Percentiles rank a stretch among this genome's conserved stretches.
Conservation (phyloP, 306 rosid genomes). For the Ormosia semicastrata region DNA sequence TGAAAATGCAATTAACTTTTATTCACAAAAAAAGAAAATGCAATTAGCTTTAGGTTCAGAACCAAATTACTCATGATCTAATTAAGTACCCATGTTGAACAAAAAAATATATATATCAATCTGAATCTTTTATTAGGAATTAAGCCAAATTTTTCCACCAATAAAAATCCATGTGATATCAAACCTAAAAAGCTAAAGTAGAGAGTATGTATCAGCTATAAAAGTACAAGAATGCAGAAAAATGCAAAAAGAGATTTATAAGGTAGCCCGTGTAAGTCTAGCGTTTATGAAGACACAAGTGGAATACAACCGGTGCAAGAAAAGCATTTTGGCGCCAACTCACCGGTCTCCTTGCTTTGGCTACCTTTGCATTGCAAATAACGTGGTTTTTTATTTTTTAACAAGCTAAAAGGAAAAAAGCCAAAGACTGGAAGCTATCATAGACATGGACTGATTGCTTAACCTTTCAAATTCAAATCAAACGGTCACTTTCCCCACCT, state of each 20-base stretch:
- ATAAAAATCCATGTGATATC: background rate
- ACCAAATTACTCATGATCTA: background rate
- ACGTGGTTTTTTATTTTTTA: slow-evolving; percentile 6
- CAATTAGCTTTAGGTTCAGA: background rate
- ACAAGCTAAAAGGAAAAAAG: slow-evolving; percentile 30
- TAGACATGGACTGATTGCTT: slow-evolving; percentile 20
- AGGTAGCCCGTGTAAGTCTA: slow-evolving; percentile 2
- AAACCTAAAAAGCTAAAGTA: slow-evolving; percentile 4
- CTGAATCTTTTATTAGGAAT: background rate
- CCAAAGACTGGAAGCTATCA: slow-evolving; percentile 29
- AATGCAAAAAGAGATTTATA: background rate
- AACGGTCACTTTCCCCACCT: slow-evolving; percentile 61
- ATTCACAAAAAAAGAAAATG: background rate
- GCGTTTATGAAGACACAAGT: slow-evolving; percentile 3
- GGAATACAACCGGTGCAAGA: slow-evolving; percentile 32
- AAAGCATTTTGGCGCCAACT: slow-evolving; percentile 53
- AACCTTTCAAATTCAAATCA: slow-evolving; percentile 54
- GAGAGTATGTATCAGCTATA: slow-evolving; percentile 3
- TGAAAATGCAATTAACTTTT: background rate
- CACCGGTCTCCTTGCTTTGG: slow-evolving; percentile 24
- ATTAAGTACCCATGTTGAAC: background rate
- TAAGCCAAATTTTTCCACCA: background rate
- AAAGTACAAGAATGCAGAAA: slow-evolving; percentile 8
- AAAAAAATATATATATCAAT: background rate
- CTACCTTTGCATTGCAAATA: slow-evolving; percentile 26